Percentiles rank a stretch among this genome's conserved stretches.
Evolutionary conservation across 2,329 filamentous ascomycete genomes (phyloP).

Genomic region (Pseudopyricularia javanii): DNA sequence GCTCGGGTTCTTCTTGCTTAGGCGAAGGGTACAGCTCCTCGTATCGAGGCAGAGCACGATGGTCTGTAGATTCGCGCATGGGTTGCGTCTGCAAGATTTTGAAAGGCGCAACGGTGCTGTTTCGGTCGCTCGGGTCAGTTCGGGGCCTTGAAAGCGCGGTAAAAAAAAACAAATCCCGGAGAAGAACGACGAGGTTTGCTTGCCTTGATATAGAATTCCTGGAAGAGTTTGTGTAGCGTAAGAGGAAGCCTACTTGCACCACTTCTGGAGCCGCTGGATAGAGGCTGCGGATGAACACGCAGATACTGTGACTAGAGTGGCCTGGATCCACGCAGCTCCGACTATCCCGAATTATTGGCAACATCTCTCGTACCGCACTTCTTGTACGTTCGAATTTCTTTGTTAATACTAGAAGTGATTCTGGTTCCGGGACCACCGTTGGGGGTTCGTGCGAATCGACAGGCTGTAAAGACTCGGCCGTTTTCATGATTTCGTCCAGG

Average conservation of each 20-base stretch:
- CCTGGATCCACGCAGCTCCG: background rate
- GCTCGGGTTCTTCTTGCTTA: no score
- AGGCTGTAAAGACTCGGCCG: background rate
- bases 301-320: background rate
- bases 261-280: background rate
- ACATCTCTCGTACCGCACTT: background rate
- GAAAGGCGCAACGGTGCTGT: background rate
- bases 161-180: background rate
- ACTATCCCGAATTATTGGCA: background rate
- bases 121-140: background rate
- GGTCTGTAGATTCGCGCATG: background rate
- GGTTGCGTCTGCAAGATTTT: background rate
- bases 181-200: background rate
- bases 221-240: background rate
- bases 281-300: background rate
- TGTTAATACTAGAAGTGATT: background rate
- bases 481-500: background rate
- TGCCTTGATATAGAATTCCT: background rate
- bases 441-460: background rate
- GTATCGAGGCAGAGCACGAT: background rate
- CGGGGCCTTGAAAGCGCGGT: background rate
- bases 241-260: background rate
- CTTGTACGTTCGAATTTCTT: background rate
- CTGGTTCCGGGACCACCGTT: background rate
- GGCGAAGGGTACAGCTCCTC: no score